Percentiles rank a stretch among this genome's conserved stretches.
These are phyloP conservation scores for Scenedesmus sp. DNA, from an alignment of 163 green algal species.

Conservation along the genomic window DNA sequence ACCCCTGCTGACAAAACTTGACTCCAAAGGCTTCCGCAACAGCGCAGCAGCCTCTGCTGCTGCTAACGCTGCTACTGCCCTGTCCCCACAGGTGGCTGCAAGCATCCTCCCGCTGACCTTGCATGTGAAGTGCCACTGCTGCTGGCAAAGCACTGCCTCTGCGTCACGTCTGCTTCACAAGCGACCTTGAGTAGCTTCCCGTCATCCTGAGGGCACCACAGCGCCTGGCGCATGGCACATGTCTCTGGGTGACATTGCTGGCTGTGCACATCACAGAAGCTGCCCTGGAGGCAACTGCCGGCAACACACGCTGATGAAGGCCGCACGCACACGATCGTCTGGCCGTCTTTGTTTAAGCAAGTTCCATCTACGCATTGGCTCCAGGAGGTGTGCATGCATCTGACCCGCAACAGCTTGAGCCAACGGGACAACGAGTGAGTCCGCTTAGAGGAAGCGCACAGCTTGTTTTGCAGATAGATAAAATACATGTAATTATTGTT, in stretches of 20 bases:
- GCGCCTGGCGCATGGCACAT: not conserved
- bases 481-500: too few relatives aligned
- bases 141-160: conserved; percentile 1
- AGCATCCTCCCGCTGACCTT: conserved; percentile 22
- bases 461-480: not conserved
- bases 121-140: conserved; percentile 22
- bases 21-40: not conserved
- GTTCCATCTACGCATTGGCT: not conserved
- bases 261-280: conserved; percentile 6
- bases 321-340: not conserved
- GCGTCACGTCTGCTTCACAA: not conserved
- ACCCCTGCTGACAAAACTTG: not conserved
- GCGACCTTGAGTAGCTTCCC: not conserved
- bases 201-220: conserved; percentile 14
- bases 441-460: not conserved
- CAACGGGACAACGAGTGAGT: conserved; percentile 13
- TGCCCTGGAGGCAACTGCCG: not conserved
- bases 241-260: conserved; percentile 33
- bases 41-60: not conserved
- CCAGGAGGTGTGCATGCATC: not conserved
- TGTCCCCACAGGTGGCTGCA: conserved; percentile 6
- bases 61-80: not conserved
- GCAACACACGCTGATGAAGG: not conserved
- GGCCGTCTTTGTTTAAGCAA: not conserved
- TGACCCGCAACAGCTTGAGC: not conserved